phyloP scores from a whole-genome alignment of 164 flowering plant genomes.

The Stephania cephalantha region DNA sequence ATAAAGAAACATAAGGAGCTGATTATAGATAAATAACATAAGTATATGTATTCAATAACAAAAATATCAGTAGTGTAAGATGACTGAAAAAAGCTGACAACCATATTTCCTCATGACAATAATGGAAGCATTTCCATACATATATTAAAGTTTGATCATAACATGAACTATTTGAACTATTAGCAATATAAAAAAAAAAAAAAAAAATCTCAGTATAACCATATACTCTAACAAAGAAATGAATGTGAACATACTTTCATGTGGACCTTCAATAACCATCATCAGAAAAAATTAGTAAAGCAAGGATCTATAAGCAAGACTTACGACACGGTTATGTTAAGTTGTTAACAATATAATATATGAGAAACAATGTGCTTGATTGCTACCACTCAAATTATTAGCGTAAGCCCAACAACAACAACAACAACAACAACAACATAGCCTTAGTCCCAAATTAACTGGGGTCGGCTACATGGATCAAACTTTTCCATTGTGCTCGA shows the following conservation, averaged over 20 bases:
- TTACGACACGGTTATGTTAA: too few species aligned
- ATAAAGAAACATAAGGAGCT: constrained; percentile 1
- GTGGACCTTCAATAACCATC: background rate
- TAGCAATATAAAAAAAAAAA: background rate
- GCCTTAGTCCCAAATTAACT: too few species aligned
- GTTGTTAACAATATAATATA: too few species aligned
- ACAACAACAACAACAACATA: too few species aligned
- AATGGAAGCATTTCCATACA: background rate
- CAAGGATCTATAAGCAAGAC: too few species aligned
- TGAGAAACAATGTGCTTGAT: background rate
- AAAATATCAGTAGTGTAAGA: background rate
- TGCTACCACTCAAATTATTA: background rate
- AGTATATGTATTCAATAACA: background rate
- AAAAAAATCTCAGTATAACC: background rate
- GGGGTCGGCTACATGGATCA: too few species aligned
- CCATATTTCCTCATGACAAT: background rate
- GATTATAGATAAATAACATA: background rate
- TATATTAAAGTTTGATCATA: background rate
- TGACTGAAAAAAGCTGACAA: background rate
- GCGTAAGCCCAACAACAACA: too few species aligned
- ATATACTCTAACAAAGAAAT: background rate
- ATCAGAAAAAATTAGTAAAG: background rate
- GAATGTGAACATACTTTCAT: background rate
- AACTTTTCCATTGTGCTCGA: too few species aligned
- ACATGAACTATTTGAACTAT: too few species aligned